Conservation (phyloP, 192 early-diverging fungal genomes). For the Gonapodya prolifera region DNA sequence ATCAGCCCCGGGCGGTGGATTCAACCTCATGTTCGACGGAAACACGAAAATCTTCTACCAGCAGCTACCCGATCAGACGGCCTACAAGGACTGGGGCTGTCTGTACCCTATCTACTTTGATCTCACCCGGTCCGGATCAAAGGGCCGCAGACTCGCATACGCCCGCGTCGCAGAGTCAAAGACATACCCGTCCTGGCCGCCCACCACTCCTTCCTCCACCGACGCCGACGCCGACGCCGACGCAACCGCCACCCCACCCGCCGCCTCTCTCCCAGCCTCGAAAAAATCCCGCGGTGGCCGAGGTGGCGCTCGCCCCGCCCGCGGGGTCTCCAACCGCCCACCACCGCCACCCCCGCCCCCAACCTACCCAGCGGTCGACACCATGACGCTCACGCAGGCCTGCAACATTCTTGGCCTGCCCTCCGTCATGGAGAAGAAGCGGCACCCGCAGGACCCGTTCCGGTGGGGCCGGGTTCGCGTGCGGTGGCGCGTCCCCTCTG, state of each 20-base stretch:
- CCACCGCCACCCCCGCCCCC: neutral
- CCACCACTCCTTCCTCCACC: neutral
- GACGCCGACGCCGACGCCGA: too few species aligned
- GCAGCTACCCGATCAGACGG: neutral
- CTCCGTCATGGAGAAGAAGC: neutral
- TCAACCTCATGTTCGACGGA: neutral
- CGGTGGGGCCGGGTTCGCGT: neutral
- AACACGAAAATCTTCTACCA: neutral
- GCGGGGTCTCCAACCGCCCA: neutral
- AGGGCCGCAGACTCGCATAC: neutral
- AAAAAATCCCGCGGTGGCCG: neutral
- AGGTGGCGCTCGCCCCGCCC: too few species aligned
- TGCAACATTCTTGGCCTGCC: neutral
- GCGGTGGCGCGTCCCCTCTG: neutral
- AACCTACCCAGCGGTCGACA: neutral
- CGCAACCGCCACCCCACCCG: neutral
- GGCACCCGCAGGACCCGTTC: neutral
- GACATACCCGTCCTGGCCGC: neutral
- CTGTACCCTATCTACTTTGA: neutral
- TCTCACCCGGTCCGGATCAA: neutral
- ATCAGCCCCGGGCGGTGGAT: neutral
- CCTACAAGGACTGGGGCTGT: neutral
- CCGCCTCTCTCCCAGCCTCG: neutral
- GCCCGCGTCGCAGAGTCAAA: neutral
- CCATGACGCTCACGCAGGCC: neutral